Base-by-base conservation (phyloP, 495 filamentous ascomycete species). In the Penicillium robsamsonii region DNA sequence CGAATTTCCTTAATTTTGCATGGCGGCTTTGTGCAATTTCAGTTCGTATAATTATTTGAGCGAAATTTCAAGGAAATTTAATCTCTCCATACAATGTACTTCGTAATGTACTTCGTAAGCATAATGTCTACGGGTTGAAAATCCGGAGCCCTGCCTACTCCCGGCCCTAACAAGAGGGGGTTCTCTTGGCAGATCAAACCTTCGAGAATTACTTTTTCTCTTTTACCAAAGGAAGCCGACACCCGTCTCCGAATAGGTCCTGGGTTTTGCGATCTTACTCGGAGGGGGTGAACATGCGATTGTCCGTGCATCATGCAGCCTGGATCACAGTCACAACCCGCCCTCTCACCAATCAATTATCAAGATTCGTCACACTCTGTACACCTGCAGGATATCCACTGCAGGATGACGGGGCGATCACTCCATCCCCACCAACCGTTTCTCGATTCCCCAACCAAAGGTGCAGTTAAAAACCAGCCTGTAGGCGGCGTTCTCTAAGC, bases 301-400 rank as follows among this genome's bases (percentile, higher is more conserved):
- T 47, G 52, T 57, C 62, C 61, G 64, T 70, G 65, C 66, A 59
- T 62, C 17, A 67, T 75, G 73, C 73, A 75, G 56, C 43, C 13
- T 46, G 27, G 47, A 63, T 74, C 73, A 76, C 71, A 72, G 51
- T 76, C 73, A 74, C 73, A 74, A 47, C 63, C 63, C 54, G 54
- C 22, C 60, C 58, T 20, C 58, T 64, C 65, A 48, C 67, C 71
- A 69, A 70, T 66, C 64, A 64, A 61, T 41, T 46, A 15, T 49
- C 57, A 40, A 42, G 27, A 45, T 50, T 42, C 54, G 45, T 68
- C 68, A 64, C 64, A 50, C 62, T 62, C 60, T 53, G 70, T 67
- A 66, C 70, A 22, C 38, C 44, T 45, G 44, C 51, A 22, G 11
- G 1, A n/a, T 52, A 47, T 63, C 62, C 48, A 62, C 59, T 47